Evolutionary conservation across 139 green algal species (phyloP), one percentile per base, ranked within the genome.

Genomic region (Chlamydomonas urium): DNA sequence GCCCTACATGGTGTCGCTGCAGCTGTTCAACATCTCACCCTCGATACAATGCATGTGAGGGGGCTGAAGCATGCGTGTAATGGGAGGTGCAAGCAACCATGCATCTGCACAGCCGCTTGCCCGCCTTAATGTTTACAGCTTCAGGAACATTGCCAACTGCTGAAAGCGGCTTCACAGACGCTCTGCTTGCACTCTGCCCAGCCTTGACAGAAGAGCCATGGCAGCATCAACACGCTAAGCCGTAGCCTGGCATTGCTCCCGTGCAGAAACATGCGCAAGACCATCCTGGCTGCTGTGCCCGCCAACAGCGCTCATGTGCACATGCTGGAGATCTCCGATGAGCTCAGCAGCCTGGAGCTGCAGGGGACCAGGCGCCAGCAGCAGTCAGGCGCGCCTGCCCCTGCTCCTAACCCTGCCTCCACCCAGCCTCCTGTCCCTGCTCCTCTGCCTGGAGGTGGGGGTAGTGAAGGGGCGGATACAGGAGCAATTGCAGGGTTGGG

Each of bases 301-400:
- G 33, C 53, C 10, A 42, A 53, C 4, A 70, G 57, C 31, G 19
- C 45, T 17, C 42, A 76, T 34, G 70, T 76, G 23, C 60, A 76
- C 70, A 48, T 76, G 37, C 63, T 76, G 48, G 70, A 76, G 58
- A 37, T 76, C 8, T 47, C 70, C 37, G 70, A 76, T 38, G 70
- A 76, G 42, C 35, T 71, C 35, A 61, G 38, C 32, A 31, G 10
- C 14, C 17, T 67, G 17, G 60, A 67, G 42, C 14, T 17, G 42
- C 14, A 10, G 42, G 42, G 14, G 42, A 17, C 42, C 14, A 10
- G 42, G 42, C 42, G n/a, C n/a, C n/a, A n/a, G n/a, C n/a, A n/a
- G n/a, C n/a, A n/a, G n/a, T n/a, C n/a, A n/a, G n/a, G n/a, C n/a
- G n/a, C n/a, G n/a, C n/a, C n/a, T n/a, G n/a, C n/a, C n/a, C n/a